Evolutionary conservation across 805 yeast genomes (phyloP), one percentile per base, ranked within the genome.

Genomic region (Teunomyces cretensis): DNA sequence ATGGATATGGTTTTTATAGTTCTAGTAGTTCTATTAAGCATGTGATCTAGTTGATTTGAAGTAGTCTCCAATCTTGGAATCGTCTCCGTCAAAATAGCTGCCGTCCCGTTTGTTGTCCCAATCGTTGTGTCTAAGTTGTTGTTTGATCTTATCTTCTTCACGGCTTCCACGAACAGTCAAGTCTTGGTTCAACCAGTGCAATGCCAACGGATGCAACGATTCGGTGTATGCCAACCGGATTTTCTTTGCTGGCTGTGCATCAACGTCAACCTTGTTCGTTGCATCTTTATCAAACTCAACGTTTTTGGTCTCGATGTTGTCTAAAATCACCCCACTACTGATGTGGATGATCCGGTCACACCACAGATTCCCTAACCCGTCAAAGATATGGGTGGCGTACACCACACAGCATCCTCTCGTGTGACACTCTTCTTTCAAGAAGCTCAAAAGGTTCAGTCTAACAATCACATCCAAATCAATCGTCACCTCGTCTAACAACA

Each of bases 371-470:
- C 88, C 89, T 46, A 94, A 76, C 0, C 99, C 99, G 58, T 94
- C 99, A 64, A 94, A 94, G 39, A 94, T 94, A 59, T 94, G 99
- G 0, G 99, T 94, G 2, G 98, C 94, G 61, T 94, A 94, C 3
- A 92, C 82, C 30, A 94, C 88, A 39, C 90, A 81, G 49, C 95
- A 83, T 14, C 76, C 66, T 47, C 98, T 74, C 0, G 68, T 60
- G 40, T 69, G 71, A 4, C 97, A 88, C 61, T 94, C 99, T n/a
- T 66, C 58, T 52, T 75, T 76, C 54, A 94, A 70, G 60, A 88
- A 94, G 1, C 75, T 70, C 50, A 94, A 69, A 41, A 94, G 68
- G 44, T 88, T 75, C 28, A 83, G 80, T 54, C 99, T 76, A 2
- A 91, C 98, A 40, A 94, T 74, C 6, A 94, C 99, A 60, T 94